Base-by-base conservation (phyloP, 2,329 filamentous ascomycete species). In the Penicillium sp. region DNA sequence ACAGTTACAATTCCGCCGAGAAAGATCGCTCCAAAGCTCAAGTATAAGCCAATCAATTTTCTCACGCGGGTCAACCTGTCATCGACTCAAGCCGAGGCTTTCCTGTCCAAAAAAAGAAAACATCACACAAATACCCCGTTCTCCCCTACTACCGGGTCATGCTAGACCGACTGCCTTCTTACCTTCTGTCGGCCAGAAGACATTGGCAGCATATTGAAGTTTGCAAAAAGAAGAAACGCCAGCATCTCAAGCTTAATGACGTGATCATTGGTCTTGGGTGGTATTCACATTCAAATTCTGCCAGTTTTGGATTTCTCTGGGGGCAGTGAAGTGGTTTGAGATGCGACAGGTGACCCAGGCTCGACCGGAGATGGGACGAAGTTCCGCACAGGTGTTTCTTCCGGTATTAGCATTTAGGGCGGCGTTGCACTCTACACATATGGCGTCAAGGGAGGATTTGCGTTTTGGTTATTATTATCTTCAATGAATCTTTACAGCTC, bases 1-100 rank as follows among this genome's bases (percentile, higher is more conserved):
- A n/a, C 32, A 72, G 68, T 5, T 70, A 70, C 55, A 71, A 72
- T 46, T 69, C 69, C 11, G 64, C 68, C 24, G 68, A 71, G 57
- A 66, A 67, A 52, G 65, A 72, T 18, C 66, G 68, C 13, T 55
- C 63, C 40, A 66, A 65, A 55, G 62, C 66, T 44, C 64, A 65
- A 26, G 58, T 63, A 50, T 69, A 68, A 56, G 44, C 18, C 42
- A 14, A n/a, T 20, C 35, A 34, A 16, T 35, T 45, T 45, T 16
- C 31, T 53, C 35, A 56, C 34, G 31, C 59, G 45, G 57, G 31
- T 49, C 37, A 32, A 43, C 37, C 53, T 47, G 37, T 51, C 24
- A 42, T 24, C 45, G 37, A 43, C 35, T 29, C 34, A 26, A 45
- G 22, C 34, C 20, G 22, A 46, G 13, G 26, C 22, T 26, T 46